Percentiles rank a stretch among this genome's conserved stretches.
These are phyloP conservation scores for Botryotinia narcissicola DNA, from an alignment of 2,329 filamentous ascomycete genomes.

Conservation along the genomic window DNA sequence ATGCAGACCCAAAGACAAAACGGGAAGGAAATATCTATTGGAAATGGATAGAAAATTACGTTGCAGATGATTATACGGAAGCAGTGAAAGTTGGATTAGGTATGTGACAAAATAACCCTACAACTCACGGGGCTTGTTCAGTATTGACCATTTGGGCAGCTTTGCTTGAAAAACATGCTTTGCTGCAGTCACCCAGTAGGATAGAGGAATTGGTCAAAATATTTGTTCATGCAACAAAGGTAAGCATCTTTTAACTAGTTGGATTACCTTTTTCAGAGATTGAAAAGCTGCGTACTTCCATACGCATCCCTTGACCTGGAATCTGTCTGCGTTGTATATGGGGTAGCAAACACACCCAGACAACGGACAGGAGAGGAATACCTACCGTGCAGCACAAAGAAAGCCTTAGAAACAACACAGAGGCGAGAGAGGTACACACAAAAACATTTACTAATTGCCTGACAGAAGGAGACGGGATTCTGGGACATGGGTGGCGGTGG, in stretches of 20 bases:
- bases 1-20: slow-evolving; percentile 58
- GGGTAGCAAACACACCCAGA: not conserved
- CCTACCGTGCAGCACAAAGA: not conserved
- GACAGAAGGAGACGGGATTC: slow-evolving; percentile 69
- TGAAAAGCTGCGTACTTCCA: not conserved
- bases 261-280: not conserved
- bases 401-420: not conserved
- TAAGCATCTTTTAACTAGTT: slow-evolving; percentile 42
- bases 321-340: not conserved
- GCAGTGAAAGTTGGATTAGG: slow-evolving; percentile 70
- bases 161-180: slow-evolving; percentile 71
- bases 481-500: slow-evolving; percentile 62
- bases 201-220: slow-evolving; percentile 82
- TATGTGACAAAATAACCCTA: slow-evolving; percentile 41
- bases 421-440: not conserved
- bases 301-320: not conserved
- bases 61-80: slow-evolving; percentile 72
- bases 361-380: not conserved
- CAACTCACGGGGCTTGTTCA: not conserved
- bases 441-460: slow-evolving; percentile 11
- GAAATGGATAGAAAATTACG: slow-evolving; percentile 89
- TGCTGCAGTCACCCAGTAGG: slow-evolving; percentile 68
- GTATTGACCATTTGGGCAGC: slow-evolving; percentile 44
- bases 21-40: slow-evolving; percentile 73
- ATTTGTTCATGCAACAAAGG: slow-evolving; percentile 84